These are phyloP conservation scores for Eucalyptus caleyi DNA, from an alignment of 345 rosid genomes.

Conservation along the genomic window DNA sequence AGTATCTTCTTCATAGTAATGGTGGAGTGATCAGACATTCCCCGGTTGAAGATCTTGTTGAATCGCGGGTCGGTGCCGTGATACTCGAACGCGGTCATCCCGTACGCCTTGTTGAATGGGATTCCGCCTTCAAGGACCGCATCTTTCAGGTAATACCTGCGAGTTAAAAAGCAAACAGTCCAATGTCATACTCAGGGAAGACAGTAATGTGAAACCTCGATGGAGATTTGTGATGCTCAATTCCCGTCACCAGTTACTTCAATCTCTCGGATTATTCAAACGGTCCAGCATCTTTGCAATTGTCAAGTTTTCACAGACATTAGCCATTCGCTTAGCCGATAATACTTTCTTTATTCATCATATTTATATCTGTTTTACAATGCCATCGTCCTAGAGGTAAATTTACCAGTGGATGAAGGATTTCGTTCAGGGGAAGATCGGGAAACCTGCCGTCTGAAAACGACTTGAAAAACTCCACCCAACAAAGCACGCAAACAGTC, in stretches of 20 bases:
- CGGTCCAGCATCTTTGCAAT: conserved; percentile 49
- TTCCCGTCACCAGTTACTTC: not conserved
- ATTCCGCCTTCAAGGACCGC: conserved; percentile 5
- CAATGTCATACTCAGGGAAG: not conserved
- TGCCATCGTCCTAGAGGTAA: not conserved
- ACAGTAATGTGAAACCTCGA: not conserved
- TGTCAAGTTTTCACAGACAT: not conserved
- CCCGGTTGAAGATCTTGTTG: not conserved
- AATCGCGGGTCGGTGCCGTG: not conserved
- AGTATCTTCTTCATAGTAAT: not conserved
- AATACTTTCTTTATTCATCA: not conserved
- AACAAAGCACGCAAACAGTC: not conserved
- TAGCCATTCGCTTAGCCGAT: not conserved
- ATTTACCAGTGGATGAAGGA: not conserved
- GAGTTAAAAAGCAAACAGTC: not conserved
- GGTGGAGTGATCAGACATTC: not conserved
- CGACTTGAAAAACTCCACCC: not conserved
- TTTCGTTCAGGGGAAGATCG: not conserved
- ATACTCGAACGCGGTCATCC: not conserved
- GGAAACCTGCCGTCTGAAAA: not conserved
- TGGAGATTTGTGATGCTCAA: not conserved
- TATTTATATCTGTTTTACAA: not conserved
- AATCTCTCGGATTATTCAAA: not conserved
- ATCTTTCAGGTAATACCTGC: not conserved
- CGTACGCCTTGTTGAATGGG: not conserved